Evolutionary conservation across 768 basidiomycete species (phyloP), one percentile per base, ranked within the genome.

Genomic region (Fomitopsis serialis): DNA sequence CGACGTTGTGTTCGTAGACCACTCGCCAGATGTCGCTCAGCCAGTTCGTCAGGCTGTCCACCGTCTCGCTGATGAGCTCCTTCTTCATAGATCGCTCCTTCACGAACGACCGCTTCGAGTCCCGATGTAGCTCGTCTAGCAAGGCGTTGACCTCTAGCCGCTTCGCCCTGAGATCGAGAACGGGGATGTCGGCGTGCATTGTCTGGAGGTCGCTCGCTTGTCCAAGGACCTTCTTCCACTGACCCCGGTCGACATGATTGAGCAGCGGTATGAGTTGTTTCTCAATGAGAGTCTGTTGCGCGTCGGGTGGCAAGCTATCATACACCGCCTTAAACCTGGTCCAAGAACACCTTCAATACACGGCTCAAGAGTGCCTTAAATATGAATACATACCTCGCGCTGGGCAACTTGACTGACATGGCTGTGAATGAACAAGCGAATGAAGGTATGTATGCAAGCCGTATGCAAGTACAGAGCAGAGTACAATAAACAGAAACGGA

Each of bases 21-120:
- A 76, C 71, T 50, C 63, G 72, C 86, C 86, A 88, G 34, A 87
- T 78, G 56, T 82, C 77, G 61, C 73, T 79, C 45, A 87, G 61
- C 84, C 84, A 87, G n/a, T 61, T 61, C 0, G 76, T 67, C 22
- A 87, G 63, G 58, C 73, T 81, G 45, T 80, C 74, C 9, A 85
- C 67, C 7, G 78, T 74, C 63, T 87, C 84, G 22, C 68, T 58
- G 13, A 85, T 60, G 1, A 87, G 70, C 55, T 84, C 81, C 19
- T 79, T 76, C 25, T 76, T 72, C 54, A 70, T 75, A 1, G 81
- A 82, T 27, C 71, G 70, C 48, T 84, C 84, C 48, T 73, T 78
- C 57, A 81, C 68, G 52, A 79, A 68, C 1, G 78, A 69, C 3
- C 74, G 67, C 57, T 85, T 85, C 0, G 76, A 61, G 55, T 86